Evolutionary conservation across 805 yeast species (phyloP).

Genomic region (Kuraishia ogatae): DNA sequence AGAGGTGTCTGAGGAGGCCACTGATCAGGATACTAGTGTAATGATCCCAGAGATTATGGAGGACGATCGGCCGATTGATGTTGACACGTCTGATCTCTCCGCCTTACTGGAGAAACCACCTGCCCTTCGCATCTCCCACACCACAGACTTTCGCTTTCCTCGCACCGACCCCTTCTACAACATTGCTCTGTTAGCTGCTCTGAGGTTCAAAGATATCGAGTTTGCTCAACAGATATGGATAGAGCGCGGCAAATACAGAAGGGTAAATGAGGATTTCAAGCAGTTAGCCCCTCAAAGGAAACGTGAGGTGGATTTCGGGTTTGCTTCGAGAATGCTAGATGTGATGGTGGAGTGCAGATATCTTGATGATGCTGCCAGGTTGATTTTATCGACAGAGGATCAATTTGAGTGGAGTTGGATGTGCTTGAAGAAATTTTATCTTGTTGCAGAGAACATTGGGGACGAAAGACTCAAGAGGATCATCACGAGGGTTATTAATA

Average conservation of each 20-base stretch:
- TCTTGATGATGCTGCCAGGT: slow-evolving; percentile 60
- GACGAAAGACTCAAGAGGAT: slow-evolving; percentile 23
- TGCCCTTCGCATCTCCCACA: slow-evolving; percentile 3
- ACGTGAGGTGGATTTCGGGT: slow-evolving; percentile 46
- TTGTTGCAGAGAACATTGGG: slow-evolving; percentile 33
- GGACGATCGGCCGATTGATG: background rate
- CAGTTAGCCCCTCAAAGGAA: slow-evolving; percentile 24
- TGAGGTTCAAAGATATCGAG: slow-evolving; percentile 38
- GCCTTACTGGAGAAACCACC: slow-evolving; percentile 4
- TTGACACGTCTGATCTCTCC: background rate
- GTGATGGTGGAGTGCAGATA: slow-evolving; percentile 46
- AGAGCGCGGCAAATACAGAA: slow-evolving; percentile 71
- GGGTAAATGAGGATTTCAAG: slow-evolving; percentile 37
- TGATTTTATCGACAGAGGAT: slow-evolving; percentile 57
- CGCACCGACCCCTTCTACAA: slow-evolving; percentile 46
- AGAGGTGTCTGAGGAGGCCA: slow-evolving; percentile 8
- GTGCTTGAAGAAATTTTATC: slow-evolving; percentile 32
- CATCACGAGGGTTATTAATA: background rate
- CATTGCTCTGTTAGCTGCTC: slow-evolving; percentile 60
- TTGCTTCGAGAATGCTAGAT: slow-evolving; percentile 65
- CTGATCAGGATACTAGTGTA: background rate
- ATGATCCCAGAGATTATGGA: background rate
- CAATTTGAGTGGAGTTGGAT: slow-evolving; percentile 62
- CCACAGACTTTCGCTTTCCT: slow-evolving; percentile 19
- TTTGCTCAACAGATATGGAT: slow-evolving; percentile 66